These are phyloP conservation scores for Brassica nigra DNA, from an alignment of 345 rosid species.

Conservation along the genomic window DNA sequence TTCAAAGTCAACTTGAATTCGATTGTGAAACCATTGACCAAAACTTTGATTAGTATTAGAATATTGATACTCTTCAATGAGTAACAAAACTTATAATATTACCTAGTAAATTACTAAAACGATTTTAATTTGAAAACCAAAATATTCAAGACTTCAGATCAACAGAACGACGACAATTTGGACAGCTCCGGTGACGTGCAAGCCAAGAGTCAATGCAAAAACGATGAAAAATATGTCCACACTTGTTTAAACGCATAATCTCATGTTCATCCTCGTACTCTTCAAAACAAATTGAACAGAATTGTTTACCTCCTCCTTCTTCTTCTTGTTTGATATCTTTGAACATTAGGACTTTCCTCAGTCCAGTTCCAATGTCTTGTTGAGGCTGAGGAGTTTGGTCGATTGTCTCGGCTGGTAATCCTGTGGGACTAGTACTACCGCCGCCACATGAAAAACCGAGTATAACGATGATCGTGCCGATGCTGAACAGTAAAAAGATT, in stretches of 20 bases:
- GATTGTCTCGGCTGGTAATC: not conserved
- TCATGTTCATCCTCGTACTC: slow-evolving; percentile 29
- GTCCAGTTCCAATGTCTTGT: slow-evolving; percentile 33
- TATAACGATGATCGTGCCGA: not conserved
- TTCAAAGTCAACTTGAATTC: slow-evolving; percentile 20
- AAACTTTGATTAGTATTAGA: not conserved
- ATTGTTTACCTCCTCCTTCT: not conserved
- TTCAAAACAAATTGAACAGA: slow-evolving; percentile 33
- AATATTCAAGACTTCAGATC: not conserved
- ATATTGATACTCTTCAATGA: not conserved
- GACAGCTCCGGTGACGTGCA: not conserved
- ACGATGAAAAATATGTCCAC: slow-evolving; percentile 29
- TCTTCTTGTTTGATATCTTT: slow-evolving; percentile 25
- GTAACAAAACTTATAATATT: not conserved
- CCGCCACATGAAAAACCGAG: not conserved
- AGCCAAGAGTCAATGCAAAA: slow-evolving; percentile 33
- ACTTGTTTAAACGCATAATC: slow-evolving; percentile 20
- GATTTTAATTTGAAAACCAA: not conserved
- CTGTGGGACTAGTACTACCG: not conserved
- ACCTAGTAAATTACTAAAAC: not conserved
- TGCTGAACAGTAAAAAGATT: not conserved
- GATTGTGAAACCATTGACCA: slow-evolving; percentile 13
- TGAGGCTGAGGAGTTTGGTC: not conserved
- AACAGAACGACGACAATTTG: slow-evolving; percentile 31
- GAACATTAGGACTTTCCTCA: not conserved